These are phyloP conservation scores for Rhynchospora tenuis DNA, from an alignment of 176 grass and related monocot species.

Conservation along the genomic window DNA sequence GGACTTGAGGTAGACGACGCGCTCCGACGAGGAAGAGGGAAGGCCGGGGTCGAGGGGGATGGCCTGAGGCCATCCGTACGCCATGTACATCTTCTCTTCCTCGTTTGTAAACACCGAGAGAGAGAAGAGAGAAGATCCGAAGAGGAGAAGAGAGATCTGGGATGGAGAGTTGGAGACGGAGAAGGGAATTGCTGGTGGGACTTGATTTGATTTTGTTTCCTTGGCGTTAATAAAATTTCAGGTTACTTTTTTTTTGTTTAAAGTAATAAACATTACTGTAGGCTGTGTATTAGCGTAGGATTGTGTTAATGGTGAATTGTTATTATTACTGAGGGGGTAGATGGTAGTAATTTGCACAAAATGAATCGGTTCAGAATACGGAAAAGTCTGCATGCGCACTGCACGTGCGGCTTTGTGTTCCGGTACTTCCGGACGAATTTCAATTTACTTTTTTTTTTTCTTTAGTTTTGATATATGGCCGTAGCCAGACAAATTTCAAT, in stretches of 20 bases:
- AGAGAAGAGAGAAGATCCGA: conserved; percentile 18
- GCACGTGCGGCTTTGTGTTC: no score
- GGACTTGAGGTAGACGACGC: conserved; percentile 78
- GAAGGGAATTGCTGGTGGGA: not conserved
- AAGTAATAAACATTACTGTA: not conserved
- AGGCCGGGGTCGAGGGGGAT: conserved; percentile 64
- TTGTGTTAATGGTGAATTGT: no score
- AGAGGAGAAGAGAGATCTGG: conserved; percentile 13
- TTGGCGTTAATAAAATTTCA: not conserved
- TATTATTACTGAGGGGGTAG: not conserved
- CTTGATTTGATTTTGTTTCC: not conserved
- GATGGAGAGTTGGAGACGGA: not conserved
- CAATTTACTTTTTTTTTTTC: no score
- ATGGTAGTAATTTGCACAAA: not conserved
- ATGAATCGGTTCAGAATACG: no score
- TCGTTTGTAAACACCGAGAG: conserved; percentile 22
- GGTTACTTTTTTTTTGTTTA: not conserved
- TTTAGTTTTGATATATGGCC: no score
- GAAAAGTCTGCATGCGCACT: no score
- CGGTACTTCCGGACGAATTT: no score
- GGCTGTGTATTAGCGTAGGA: not conserved
- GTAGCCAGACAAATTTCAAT: no score
- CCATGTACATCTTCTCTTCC: conserved; percentile 66
- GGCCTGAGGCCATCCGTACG: conserved; percentile 94
- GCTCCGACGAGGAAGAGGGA: conserved; percentile 40